phyloP scores from a whole-genome alignment of 768 basidiomycete genomes.

The Antrodiella citrinella region DNA sequence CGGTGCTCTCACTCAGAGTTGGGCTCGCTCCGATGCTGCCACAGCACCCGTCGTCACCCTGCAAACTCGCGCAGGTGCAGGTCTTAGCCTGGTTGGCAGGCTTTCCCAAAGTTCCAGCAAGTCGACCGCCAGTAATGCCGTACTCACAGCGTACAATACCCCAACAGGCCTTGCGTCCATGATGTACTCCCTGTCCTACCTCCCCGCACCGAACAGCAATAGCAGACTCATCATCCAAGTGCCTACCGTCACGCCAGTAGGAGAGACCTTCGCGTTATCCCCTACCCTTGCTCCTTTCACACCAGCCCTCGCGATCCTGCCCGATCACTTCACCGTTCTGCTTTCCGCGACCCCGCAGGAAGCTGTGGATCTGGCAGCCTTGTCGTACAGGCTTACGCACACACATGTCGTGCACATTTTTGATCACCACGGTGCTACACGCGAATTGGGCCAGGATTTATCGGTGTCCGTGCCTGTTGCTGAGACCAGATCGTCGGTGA shows the following conservation, averaged over 20 bases:
- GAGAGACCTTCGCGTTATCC: constrained; percentile 59
- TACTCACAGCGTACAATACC: constrained; percentile 76
- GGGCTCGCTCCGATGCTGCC: constrained; percentile 34
- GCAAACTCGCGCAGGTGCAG: constrained; percentile 82
- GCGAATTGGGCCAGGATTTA: constrained; percentile 62
- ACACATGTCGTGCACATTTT: constrained; percentile 84
- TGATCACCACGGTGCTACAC: constrained; percentile 73
- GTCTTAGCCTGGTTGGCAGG: constrained; percentile 69
- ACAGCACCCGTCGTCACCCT: constrained; percentile 54
- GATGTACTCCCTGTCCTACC: constrained; percentile 65
- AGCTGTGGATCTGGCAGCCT: constrained; percentile 63
- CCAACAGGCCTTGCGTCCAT: constrained; percentile 79
- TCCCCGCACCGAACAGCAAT: constrained; percentile 53
- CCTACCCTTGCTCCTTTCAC: constrained; percentile 70
- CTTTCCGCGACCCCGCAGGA: constrained; percentile 84
- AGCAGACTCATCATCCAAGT: constrained; percentile 80
- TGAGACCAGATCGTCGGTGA: constrained; percentile 9
- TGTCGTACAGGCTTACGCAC: constrained; percentile 61
- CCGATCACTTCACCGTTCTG: constrained; percentile 60
- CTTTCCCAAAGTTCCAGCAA: constrained; percentile 73
- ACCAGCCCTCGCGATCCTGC: constrained; percentile 50
- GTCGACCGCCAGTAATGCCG: constrained; percentile 48
- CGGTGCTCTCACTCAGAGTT: constrained; percentile 62
- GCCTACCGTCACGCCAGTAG: constrained; percentile 60
- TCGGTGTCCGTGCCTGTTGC: constrained; percentile 26